These are phyloP conservation scores for Hypoxylon cercidicola DNA, from an alignment of 495 filamentous ascomycete species.

Conservation along the genomic window DNA sequence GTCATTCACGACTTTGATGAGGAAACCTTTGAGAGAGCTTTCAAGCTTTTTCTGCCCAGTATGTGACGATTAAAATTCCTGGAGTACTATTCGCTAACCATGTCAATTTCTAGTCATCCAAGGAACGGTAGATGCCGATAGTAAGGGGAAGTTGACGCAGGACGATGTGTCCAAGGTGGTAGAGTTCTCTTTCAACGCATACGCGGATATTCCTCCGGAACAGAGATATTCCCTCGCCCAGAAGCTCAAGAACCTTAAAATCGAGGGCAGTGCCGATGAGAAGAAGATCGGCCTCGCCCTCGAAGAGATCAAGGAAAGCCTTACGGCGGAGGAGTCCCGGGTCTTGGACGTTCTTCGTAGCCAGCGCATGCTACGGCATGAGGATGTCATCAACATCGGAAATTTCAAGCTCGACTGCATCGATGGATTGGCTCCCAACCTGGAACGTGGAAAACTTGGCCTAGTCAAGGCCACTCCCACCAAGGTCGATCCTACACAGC, in stretches of 20 bases:
- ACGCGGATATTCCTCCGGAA: slow-evolving; percentile 37
- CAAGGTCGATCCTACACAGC: not conserved
- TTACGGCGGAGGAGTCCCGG: slow-evolving; percentile 47
- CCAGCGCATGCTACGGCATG: slow-evolving; percentile 35
- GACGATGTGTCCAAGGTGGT: slow-evolving; percentile 50
- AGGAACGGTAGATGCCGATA: slow-evolving; percentile 48
- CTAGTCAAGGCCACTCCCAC: slow-evolving; percentile 7
- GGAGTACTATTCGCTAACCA: not conserved
- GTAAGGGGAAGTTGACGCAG: slow-evolving; percentile 47
- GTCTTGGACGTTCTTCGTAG: slow-evolving; percentile 48
- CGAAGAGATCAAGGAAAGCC: slow-evolving; percentile 28
- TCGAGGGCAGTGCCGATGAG: slow-evolving; percentile 10
- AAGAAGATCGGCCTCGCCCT: slow-evolving; percentile 7
- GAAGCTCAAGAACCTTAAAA: slow-evolving; percentile 37
- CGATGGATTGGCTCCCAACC: slow-evolving; percentile 46
- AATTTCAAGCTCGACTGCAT: slow-evolving; percentile 50
- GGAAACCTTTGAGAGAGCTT: slow-evolving; percentile 58
- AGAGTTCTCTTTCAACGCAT: slow-evolving; percentile 52
- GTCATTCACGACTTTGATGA: slow-evolving; percentile 53
- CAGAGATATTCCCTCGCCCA: slow-evolving; percentile 36
- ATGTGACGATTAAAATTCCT: slow-evolving; percentile 15
- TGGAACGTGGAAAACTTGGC: slow-evolving; percentile 47
- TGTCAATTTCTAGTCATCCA: slow-evolving; percentile 52
- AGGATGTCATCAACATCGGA: slow-evolving; percentile 49
- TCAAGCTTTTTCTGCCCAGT: slow-evolving; percentile 56